A percentile compares a stretch with the other conserved stretches of the same genome.
phyloP scores from a whole-genome alignment of 306 rosid species.

The Cicer pinnatifidum region DNA sequence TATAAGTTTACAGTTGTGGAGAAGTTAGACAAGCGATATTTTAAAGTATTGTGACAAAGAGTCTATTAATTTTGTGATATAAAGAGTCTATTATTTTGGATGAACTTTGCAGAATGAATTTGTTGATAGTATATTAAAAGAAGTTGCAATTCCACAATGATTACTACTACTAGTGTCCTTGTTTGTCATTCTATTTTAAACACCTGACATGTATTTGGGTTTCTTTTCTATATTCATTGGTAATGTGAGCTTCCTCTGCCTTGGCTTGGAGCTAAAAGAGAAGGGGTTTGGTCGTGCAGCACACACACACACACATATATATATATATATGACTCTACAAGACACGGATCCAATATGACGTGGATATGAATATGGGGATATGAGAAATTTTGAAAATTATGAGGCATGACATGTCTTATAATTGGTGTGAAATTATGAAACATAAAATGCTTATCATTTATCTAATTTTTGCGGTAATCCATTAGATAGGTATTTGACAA shows the following conservation, averaged over 20 bases:
- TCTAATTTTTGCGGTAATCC: background rate
- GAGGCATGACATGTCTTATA: background rate
- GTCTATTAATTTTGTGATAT: background rate
- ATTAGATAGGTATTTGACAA: background rate
- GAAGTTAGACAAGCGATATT: background rate
- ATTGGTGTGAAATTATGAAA: background rate
- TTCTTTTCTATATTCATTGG: background rate
- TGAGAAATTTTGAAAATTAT: background rate
- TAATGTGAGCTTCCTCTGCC: slow-evolving; percentile 2
- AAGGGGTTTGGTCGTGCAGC: background rate
- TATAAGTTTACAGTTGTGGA: background rate
- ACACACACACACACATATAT: background rate
- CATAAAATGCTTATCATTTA: background rate
- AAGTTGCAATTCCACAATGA: background rate
- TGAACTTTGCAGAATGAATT: background rate
- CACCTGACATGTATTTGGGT: background rate
- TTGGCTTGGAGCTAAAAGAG: background rate
- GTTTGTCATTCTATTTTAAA: background rate
- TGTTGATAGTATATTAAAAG: background rate
- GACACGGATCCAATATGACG: background rate
- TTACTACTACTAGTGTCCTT: background rate
- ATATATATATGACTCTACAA: no score
- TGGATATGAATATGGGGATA: background rate
- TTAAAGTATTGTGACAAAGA: background rate
- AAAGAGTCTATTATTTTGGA: background rate